A percentile compares a stretch with the other conserved stretches of the same genome.
phyloP scores from a whole-genome alignment of 1,139 yeast genomes.

The Debaryomycetaceae sp. region DNA sequence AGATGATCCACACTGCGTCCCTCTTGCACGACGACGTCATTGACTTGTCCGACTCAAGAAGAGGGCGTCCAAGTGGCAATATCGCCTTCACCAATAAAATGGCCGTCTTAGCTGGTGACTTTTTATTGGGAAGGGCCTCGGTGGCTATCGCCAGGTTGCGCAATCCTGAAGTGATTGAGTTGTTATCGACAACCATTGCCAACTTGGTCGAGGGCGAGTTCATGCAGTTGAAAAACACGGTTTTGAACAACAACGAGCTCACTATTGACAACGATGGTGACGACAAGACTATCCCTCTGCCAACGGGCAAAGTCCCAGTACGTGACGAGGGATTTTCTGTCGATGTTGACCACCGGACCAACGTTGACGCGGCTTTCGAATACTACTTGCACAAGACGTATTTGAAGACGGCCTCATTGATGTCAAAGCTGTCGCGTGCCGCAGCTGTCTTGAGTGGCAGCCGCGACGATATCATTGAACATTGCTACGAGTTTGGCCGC shows the following conservation, averaged over 20 bases:
- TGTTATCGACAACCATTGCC: slow-evolving; percentile 92
- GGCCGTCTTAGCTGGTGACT: slow-evolving; percentile 97
- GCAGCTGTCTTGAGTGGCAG: slow-evolving; percentile 93
- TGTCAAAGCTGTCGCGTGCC: slow-evolving; percentile 93
- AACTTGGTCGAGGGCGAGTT: slow-evolving; percentile 97
- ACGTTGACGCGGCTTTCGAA: slow-evolving; percentile 84
- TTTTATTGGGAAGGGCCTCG: slow-evolving; percentile 90
- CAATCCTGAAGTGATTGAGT: slow-evolving; percentile 95
- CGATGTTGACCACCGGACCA: slow-evolving; percentile 58
- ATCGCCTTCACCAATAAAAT: slow-evolving; percentile 92
- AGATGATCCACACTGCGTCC: slow-evolving; percentile 98
- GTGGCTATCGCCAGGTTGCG: slow-evolving; percentile 90
- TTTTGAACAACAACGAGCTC: slow-evolving; percentile 45
- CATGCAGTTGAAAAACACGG: slow-evolving; percentile 95
- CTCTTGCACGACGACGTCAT: slow-evolving; percentile 95
- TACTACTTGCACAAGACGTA: slow-evolving; percentile 94
- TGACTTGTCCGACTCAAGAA: slow-evolving; percentile 84
- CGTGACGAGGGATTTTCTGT: slow-evolving; percentile 59
- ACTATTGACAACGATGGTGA: slow-evolving; percentile 48
- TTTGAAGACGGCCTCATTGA: slow-evolving; percentile 87
- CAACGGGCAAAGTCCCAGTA: slow-evolving; percentile 63
- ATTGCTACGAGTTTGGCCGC: slow-evolving; percentile 87
- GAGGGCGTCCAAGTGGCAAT: slow-evolving; percentile 90
- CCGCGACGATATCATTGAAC: slow-evolving; percentile 65
- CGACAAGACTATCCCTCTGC: slow-evolving; percentile 48